Base-by-base conservation (phyloP, 1,284 basidiomycete species). In the Apiotrichum montevideense region DNA sequence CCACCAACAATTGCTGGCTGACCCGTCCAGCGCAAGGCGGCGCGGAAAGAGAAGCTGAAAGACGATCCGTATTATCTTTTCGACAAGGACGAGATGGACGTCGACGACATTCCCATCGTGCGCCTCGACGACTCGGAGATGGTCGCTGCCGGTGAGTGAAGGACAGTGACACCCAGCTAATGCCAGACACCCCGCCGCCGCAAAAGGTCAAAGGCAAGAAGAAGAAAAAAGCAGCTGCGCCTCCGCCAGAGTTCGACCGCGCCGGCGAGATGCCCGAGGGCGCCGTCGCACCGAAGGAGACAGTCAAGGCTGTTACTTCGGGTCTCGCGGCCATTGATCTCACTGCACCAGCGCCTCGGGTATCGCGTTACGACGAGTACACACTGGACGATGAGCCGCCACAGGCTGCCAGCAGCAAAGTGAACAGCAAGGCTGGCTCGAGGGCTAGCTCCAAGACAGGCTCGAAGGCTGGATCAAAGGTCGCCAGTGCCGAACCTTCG, bases 1-100 rank as follows among this genome's bases (percentile, higher is more conserved):
- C 21, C 21, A 21, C 21, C 5, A 9, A 21, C 4, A 1, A 3
- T 14, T 4, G 10, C 44, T 39, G n/a, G 55, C 14, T 42, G 41
- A 42, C 41, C 10, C 14, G 10, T 14, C 6, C 65, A 93, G 90
- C 80, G 85, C 50, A 86, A 84, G 69, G 85, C 84, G 21, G 88
- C 87, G 63, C 80, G 88, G 43, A 74, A 85, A 50, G 88, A 87
- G 59, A 83, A 86, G 64, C 79, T 85, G 62, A 82, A 82, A 51
- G 87, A 90, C 63, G 90, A 94, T 72, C 91, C 91, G 8, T 94
- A 90, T 75, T 94, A 94, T 70, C 85, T 94, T 59, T 80, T 84
- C 41, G 71, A 71, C 56, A 63, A 68, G 49, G 69, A 70, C 15
- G 74, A 47, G 6, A 33, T n/a, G 47, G 88, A 93, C 67, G 67